These are phyloP conservation scores for Trebouxia sp. DNA, from an alignment of 139 green algal species.

Conservation along the genomic window DNA sequence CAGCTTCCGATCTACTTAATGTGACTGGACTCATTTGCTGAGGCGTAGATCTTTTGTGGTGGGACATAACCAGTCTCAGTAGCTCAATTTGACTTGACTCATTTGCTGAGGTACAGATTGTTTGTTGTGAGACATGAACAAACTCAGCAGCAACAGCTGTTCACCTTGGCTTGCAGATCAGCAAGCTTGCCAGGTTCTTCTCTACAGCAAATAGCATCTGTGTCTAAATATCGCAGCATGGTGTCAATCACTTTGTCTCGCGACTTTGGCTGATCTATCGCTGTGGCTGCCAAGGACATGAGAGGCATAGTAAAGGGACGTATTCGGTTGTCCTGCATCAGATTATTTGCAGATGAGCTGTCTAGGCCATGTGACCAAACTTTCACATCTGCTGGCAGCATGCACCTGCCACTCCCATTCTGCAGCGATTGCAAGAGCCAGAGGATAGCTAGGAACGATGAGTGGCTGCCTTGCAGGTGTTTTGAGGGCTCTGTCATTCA, in stretches of 20 bases:
- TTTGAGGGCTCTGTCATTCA: slow-evolving; percentile 50
- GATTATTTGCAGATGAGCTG: background rate
- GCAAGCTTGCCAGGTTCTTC: slow-evolving; percentile 49
- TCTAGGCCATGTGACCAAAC: background rate
- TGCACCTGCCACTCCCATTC: slow-evolving; percentile 92
- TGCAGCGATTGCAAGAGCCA: slow-evolving; percentile 86
- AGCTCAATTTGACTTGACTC: background rate
- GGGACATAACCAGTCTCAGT: background rate
- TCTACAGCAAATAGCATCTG: slow-evolving; percentile 75
- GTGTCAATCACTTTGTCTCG: slow-evolving; percentile 67
- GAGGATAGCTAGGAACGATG: slow-evolving; percentile 60
- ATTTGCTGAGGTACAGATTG: background rate
- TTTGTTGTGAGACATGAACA: background rate
- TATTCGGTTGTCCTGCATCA: slow-evolving; percentile 51
- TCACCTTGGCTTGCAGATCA: slow-evolving; percentile 41
- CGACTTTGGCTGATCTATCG: slow-evolving; percentile 85
- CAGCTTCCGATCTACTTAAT: too few relatives aligned
- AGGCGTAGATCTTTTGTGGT: too few relatives aligned
- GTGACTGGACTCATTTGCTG: too few relatives aligned
- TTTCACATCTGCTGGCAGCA: background rate
- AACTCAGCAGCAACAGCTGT: background rate
- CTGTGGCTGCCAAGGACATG: slow-evolving; percentile 88
- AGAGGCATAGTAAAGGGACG: slow-evolving; percentile 91
- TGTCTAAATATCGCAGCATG: slow-evolving; percentile 86
- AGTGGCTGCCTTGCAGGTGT: slow-evolving; percentile 71